phyloP scores from a whole-genome alignment of 2,329 filamentous ascomycete genomes.

The Ciborinia camelliae region DNA sequence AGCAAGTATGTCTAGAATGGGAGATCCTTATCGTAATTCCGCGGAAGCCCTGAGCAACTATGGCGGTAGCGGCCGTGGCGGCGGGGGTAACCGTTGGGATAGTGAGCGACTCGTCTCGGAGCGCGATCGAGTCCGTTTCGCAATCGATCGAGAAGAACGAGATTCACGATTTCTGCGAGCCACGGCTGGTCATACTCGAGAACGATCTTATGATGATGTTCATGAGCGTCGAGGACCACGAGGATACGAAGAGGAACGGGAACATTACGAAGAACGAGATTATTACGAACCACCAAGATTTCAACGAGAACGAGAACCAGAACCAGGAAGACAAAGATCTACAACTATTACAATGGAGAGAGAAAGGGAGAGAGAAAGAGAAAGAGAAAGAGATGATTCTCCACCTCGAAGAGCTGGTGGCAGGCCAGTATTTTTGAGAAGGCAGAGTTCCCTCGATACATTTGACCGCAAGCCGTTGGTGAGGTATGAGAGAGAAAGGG shows the following conservation, averaged over 20 bases:
- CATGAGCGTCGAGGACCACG: slow-evolving; percentile 45
- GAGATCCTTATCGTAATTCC: slow-evolving; percentile 36
- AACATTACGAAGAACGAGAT: slow-evolving; percentile 41
- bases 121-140: slow-evolving; percentile 45
- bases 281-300: slow-evolving; percentile 43
- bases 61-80: slow-evolving; percentile 30
- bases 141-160: slow-evolving; percentile 45
- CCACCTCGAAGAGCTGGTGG: slow-evolving; percentile 40
- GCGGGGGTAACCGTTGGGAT: slow-evolving; percentile 47
- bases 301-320: slow-evolving; percentile 48
- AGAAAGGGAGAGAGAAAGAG: slow-evolving; percentile 24
- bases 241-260: slow-evolving; percentile 36
- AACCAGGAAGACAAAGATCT: slow-evolving; percentile 38
- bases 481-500: slow-evolving; percentile 39
- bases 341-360: slow-evolving; percentile 36
- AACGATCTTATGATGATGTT: slow-evolving; percentile 49
- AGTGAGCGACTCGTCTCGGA: slow-evolving; percentile 50
- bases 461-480: slow-evolving; percentile 72
- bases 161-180: slow-evolving; percentile 44
- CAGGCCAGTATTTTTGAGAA: slow-evolving; percentile 67
- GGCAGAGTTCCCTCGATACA: slow-evolving; percentile 86
- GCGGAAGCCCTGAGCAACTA: slow-evolving; percentile 40
- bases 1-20: slow-evolving; percentile 27
- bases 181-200: slow-evolving; percentile 43
- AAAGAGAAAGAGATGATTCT: slow-evolving; percentile 28